phyloP scores from a whole-genome alignment of 768 basidiomycete species.

The Auricularia sp. region DNA sequence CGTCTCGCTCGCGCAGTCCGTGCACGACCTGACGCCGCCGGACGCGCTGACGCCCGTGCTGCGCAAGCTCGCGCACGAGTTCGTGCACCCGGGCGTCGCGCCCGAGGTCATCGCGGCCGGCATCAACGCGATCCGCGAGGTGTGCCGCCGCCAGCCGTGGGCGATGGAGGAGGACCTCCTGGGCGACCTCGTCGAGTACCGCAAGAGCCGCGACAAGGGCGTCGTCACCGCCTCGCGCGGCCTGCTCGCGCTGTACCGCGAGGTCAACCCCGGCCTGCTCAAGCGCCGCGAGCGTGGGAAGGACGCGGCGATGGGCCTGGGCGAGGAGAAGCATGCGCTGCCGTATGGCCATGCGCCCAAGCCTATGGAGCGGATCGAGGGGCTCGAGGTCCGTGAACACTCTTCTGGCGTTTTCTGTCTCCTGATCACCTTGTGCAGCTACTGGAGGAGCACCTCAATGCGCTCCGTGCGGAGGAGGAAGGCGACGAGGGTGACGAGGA shows the following conservation, averaged over 20 bases:
- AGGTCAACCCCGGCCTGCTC: conserved; percentile 88
- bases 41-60: conserved; percentile 84
- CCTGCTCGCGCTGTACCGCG: conserved; percentile 82
- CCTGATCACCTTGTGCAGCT: conserved; percentile 37
- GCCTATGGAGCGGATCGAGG: conserved; percentile 79
- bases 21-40: conserved; percentile 91
- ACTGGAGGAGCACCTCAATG: conserved; percentile 75
- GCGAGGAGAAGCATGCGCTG: conserved; percentile 41
- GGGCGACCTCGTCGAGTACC: conserved; percentile 86
- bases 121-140: conserved; percentile 89
- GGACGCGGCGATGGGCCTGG: conserved; percentile 73
- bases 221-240: conserved; percentile 85
- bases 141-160: conserved; percentile 93
- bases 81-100: conserved; percentile 94
- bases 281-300: conserved; percentile 88
- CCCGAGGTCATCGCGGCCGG: conserved; percentile 93
- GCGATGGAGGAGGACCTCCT: conserved; percentile 92
- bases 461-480: conserved; percentile 53
- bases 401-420: neutral
- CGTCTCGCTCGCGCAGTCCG: conserved; percentile 86
- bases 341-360: conserved; percentile 74
- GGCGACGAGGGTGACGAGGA: conserved; percentile 47
- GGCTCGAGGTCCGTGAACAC: conserved; percentile 56
- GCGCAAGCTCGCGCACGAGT: conserved; percentile 86
- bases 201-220: conserved; percentile 89